phyloP scores from a whole-genome alignment of 208 protist genomes.

The Tritrichomonas foetus region DNA sequence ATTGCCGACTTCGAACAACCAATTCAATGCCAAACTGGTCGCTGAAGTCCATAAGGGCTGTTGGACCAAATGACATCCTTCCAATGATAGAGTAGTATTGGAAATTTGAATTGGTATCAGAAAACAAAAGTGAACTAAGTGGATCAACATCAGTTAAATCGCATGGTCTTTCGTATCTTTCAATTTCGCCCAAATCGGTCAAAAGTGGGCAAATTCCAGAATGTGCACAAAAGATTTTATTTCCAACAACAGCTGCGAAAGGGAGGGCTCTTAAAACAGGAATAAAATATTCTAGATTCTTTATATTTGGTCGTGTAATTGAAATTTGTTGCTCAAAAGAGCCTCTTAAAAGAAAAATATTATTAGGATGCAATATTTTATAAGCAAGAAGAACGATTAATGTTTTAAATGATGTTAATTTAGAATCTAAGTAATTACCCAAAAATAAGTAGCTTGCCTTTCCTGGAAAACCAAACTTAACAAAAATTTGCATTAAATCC shows the following conservation, averaged over 20 bases:
- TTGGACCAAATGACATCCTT: neutral
- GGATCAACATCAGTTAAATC: neutral
- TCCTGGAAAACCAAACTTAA: constrained; percentile 71
- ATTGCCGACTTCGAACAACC: neutral
- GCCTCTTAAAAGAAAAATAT: neutral
- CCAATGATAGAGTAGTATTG: neutral
- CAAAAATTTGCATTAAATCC: constrained; percentile 97
- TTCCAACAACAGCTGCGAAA: neutral
- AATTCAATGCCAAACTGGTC: neutral
- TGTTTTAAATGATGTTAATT: neutral
- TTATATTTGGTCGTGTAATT: neutral
- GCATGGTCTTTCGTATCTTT: neutral
- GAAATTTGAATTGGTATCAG: neutral
- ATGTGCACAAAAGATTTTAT: neutral
- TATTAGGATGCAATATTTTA: neutral
- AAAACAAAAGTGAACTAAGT: neutral
- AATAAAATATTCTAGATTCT: neutral
- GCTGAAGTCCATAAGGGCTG: neutral
- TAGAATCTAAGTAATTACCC: neutral
- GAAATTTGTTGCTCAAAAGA: neutral
- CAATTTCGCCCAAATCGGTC: neutral
- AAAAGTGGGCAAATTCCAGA: neutral
- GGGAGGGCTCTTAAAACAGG: neutral
- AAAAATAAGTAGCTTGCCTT: neutral
- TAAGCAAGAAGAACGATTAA: neutral